phyloP scores from a whole-genome alignment of 345 rosid species.

The Gossypium turneri region DNA sequence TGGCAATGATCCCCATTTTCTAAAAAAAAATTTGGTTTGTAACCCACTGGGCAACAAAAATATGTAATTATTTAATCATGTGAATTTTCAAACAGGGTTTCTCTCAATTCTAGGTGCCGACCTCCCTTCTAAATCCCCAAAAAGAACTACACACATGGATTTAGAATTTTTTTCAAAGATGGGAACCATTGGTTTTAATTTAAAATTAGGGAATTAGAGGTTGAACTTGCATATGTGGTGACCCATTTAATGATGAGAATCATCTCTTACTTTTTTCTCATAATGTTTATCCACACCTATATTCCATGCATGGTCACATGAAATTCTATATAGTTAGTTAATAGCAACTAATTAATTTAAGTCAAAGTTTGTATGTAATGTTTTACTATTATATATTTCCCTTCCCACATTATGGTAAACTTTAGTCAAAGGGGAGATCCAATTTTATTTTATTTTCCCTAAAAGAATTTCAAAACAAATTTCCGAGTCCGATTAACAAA shows the following conservation, averaged over 20 bases:
- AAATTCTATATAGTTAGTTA: background rate
- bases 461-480: no score
- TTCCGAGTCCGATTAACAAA: no score
- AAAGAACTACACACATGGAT: constrained; percentile 16
- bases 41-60: background rate
- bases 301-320: background rate
- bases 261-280: background rate
- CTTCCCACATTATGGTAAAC: constrained; percentile 26
- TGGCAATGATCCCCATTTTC: constrained; percentile 15
- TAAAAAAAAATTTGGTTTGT: background rate
- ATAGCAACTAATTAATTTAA: background rate
- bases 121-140: background rate
- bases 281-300: background rate
- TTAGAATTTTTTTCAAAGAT: constrained; percentile 24
- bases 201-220: constrained; percentile 6
- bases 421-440: background rate
- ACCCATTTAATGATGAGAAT: constrained; percentile 4
- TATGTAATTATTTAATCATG: background rate
- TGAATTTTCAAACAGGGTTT: constrained; percentile 9
- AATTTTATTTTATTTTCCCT: no score
- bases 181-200: background rate
- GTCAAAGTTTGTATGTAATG: background rate
- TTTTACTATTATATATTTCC: no score
- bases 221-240: constrained; percentile 23
- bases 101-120: constrained; percentile 7